Base-by-base conservation (phyloP, 2,329 filamentous ascomycete species). In the Aspergillus uvarum region DNA sequence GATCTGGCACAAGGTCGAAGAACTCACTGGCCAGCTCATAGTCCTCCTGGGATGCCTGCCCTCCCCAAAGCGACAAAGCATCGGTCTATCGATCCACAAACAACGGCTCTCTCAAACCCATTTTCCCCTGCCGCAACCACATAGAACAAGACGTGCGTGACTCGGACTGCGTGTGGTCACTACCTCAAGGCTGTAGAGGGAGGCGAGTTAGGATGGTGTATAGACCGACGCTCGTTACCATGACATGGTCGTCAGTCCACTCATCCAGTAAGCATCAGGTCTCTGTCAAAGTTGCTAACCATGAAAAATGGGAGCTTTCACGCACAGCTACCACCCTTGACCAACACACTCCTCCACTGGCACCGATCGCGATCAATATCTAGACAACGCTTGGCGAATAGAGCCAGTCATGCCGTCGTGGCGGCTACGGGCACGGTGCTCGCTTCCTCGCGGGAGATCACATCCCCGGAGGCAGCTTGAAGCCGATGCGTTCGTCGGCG, bases 271-370 rank as follows among this genome's bases (percentile, higher is more conserved):
- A 14, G 8, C 6, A 24, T 53, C 8, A 51, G 10, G 5, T 19
- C 10, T 3, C 2, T 11, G 35, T 24, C 32, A 12, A 5, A 12
- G 22, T 3, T 21, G 22, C 5, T 5, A 19, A 2, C 22, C 11
- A 19, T 47, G 16, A n/a, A 35, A 5, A n/a, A n/a, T n/a, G 14
- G 4, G 48, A 29, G 26, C 7, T 7, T 8, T 29, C 22, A 71
- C 70, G 67, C 70, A 74, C 78, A 80, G 42, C 77, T 80, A 35
- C 78, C 79, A 22, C 77, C 79, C 76, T 77, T 82, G 14, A 81
- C 69, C 26, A 29, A 2, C 26, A 29, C 26, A 29, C 26, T 29
- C 7, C 26, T 29, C 26, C 26, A 6, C 26, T 29, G 26, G 7
- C 26, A 8, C 7, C 26, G 26, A 29, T 29, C 26, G 26, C 26